Evolutionary conservation across 75 land plant species (phyloP).

Genomic region (Sequoiadendron giganteum): DNA sequence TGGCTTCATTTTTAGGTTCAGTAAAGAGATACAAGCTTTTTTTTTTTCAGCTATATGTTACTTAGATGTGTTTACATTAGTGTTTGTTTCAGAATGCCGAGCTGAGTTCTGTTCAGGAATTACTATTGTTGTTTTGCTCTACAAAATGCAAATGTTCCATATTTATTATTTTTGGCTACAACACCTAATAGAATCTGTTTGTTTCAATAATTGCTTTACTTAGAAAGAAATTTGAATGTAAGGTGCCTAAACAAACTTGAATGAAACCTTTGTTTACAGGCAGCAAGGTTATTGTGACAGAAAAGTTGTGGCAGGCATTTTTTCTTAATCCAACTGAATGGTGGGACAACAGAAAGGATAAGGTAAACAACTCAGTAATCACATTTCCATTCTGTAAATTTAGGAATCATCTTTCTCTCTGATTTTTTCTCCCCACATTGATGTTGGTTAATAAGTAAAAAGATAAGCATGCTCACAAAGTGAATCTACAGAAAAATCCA

Average conservation of each 20-base stretch:
- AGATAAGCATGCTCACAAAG: not conserved
- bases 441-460: not conserved
- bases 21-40: not conserved
- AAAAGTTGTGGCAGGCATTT: constrained; percentile 80
- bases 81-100: not conserved
- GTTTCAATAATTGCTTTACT: not conserved
- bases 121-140: not conserved
- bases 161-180: too few relatives aligned
- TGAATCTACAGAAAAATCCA: constrained; percentile 59
- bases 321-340: constrained; percentile 82
- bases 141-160: too few relatives aligned
- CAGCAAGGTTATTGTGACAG: constrained; percentile 19
- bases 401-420: not conserved
- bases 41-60: not conserved
- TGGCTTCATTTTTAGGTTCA: not conserved
- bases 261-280: not conserved
- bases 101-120: not conserved
- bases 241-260: not conserved
- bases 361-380: constrained; percentile 41
- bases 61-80: not conserved
- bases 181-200: too few relatives aligned
- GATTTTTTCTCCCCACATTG: not conserved
- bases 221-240: not conserved
- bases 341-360: constrained; percentile 86
- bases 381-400: not conserved